Conservation (phyloP, 169 alveolate species). For the Blepharisma undulans region DNA sequence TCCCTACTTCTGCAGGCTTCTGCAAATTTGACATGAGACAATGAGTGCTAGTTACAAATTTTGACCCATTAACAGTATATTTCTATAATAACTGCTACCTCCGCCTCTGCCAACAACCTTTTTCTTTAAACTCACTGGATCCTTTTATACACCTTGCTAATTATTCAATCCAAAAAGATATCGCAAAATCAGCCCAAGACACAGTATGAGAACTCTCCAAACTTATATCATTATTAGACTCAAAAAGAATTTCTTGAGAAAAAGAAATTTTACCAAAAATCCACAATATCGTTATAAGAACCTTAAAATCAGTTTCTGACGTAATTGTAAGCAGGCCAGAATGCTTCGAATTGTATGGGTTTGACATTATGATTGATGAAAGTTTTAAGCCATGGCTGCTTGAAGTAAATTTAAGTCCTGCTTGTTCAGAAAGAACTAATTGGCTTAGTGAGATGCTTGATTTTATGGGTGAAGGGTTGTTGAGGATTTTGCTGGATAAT, state of each 20-base stretch:
- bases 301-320: constrained; percentile 57
- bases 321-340: constrained; percentile 52
- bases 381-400: constrained; percentile 73
- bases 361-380: constrained; percentile 75
- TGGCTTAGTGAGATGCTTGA: constrained; percentile 77
- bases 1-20: background rate
- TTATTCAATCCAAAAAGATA: constrained; percentile 61
- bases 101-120: constrained; percentile 63
- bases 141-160: constrained; percentile 69
- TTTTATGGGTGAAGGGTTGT: constrained; percentile 71
- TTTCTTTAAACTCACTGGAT: constrained; percentile 53
- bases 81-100: constrained; percentile 64
- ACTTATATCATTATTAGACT: constrained; percentile 30
- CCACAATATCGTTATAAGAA: constrained; percentile 46
- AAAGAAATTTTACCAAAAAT: constrained; percentile 51
- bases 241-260: constrained; percentile 41
- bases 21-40: constrained; percentile 76
- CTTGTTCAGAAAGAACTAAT: constrained; percentile 77
- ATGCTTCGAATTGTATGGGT: constrained; percentile 81
- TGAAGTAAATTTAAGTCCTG: constrained; percentile 82
- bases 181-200: constrained; percentile 51
- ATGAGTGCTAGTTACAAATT: constrained; percentile 77
- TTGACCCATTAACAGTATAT: constrained; percentile 72
- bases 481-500: constrained; percentile 48
- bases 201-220: constrained; percentile 47